These are phyloP conservation scores for Skeletonema costatum DNA, from an alignment of 108 stramenopile species.

Conservation along the genomic window DNA sequence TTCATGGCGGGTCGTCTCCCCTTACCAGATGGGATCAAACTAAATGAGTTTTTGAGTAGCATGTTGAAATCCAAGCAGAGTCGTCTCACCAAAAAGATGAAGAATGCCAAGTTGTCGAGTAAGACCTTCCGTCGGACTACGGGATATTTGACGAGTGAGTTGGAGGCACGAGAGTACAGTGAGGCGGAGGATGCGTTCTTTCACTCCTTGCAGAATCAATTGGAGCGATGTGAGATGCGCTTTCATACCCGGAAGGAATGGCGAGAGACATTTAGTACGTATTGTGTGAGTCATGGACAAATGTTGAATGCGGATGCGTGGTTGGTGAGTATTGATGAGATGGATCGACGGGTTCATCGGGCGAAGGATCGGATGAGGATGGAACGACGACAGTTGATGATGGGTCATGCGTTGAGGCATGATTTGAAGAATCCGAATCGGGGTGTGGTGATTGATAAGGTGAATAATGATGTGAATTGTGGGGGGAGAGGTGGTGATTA, in stretches of 20 bases:
- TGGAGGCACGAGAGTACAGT: slow-evolving; percentile 67
- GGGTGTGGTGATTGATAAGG: slow-evolving; percentile 80
- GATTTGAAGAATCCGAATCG: slow-evolving; percentile 68
- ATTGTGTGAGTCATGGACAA: slow-evolving; percentile 66
- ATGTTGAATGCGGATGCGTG: slow-evolving; percentile 74
- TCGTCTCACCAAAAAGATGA: slow-evolving; percentile 91
- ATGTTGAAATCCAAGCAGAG: slow-evolving; percentile 89
- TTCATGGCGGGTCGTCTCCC: slow-evolving; percentile 79
- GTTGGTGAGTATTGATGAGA: slow-evolving; percentile 81
- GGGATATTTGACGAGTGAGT: slow-evolving; percentile 48
- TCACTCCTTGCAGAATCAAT: slow-evolving; percentile 54
- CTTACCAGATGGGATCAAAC: slow-evolving; percentile 70
- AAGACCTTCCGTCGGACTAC: slow-evolving; percentile 56
- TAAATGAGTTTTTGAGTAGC: slow-evolving; percentile 79
- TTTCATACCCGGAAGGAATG: slow-evolving; percentile 89
- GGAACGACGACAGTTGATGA: slow-evolving; percentile 80
- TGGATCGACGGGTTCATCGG: slow-evolving; percentile 72
- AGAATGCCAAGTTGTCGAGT: slow-evolving; percentile 80
- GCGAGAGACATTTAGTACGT: slow-evolving; percentile 75
- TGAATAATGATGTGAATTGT: neutral
- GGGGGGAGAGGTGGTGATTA: neutral
- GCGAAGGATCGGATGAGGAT: slow-evolving; percentile 78
- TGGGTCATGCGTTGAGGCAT: slow-evolving; percentile 71
- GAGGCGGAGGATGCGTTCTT: slow-evolving; percentile 74
- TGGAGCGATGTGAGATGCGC: slow-evolving; percentile 77